phyloP scores from a whole-genome alignment of 2,329 filamentous ascomycete genomes.

The Aspergillus sp. region DNA sequence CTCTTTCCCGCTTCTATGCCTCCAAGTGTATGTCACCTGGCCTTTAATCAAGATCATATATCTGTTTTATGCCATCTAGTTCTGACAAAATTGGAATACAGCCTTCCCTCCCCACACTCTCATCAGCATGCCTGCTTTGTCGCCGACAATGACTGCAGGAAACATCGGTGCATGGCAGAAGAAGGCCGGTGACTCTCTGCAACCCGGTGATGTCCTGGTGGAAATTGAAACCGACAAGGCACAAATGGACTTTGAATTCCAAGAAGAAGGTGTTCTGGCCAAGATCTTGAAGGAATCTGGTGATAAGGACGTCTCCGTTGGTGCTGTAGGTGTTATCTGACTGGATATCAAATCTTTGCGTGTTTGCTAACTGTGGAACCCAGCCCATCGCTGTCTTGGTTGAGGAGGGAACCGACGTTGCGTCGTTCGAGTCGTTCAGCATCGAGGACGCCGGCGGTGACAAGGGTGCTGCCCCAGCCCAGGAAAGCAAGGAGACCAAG shows the following conservation, averaged over 20 bases:
- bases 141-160: constrained; percentile 93
- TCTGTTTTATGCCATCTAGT: background rate
- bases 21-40: constrained; percentile 55
- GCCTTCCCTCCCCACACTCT: constrained; percentile 93
- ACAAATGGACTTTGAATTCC: constrained; percentile 99
- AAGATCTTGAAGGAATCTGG: constrained; percentile 91
- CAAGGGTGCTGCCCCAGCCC: constrained; percentile 56
- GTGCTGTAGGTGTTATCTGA: constrained; percentile 67
- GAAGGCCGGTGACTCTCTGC: constrained; percentile 82
- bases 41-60: no score
- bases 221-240: constrained; percentile 99
- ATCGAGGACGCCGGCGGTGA: constrained; percentile 88
- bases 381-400: constrained; percentile 95
- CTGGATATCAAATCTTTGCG: background rate
- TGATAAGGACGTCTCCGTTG: constrained; percentile 89
- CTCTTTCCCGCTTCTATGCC: constrained; percentile 63
- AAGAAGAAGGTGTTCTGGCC: constrained; percentile 93
- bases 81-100: constrained; percentile 39
- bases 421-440: constrained; percentile 83
- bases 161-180: constrained; percentile 99
- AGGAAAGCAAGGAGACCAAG: constrained; percentile 58
- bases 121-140: constrained; percentile 96
- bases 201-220: constrained; percentile 89
- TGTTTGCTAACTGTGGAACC: constrained; percentile 19
- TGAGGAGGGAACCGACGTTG: constrained; percentile 82